A percentile compares a stretch with the other conserved stretches of the same genome.
Evolutionary conservation across 208 protist species (phyloP).

Genomic region (Leishmania tropica): DNA sequence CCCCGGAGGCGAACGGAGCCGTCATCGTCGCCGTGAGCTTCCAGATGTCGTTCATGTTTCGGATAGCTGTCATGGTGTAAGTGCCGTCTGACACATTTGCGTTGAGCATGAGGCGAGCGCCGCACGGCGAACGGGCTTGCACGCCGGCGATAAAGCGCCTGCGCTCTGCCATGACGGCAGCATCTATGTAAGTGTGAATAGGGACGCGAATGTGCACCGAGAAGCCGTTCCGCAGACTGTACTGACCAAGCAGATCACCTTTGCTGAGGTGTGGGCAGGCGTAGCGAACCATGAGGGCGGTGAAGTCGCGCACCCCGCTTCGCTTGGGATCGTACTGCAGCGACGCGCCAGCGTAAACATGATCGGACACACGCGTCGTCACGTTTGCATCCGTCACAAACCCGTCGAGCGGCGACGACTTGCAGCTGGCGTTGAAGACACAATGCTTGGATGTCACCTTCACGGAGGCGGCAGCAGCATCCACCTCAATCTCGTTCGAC

Average conservation of each 20-base stretch:
- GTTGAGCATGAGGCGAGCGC: constrained; percentile 59
- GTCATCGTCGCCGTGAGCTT: constrained; percentile 61
- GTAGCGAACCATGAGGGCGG: constrained; percentile 32
- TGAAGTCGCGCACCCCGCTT: constrained; percentile 65
- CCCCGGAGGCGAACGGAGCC: constrained; percentile 10
- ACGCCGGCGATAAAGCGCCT: constrained; percentile 61
- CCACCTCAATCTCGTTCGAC: constrained; percentile 20
- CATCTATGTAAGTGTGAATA: constrained; percentile 42
- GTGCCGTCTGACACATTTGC: constrained; percentile 53
- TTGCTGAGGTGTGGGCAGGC: constrained; percentile 44
- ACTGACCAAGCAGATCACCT: constrained; percentile 65
- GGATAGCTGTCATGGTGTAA: constrained; percentile 41
- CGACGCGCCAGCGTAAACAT: constrained; percentile 37
- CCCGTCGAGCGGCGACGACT: constrained; percentile 35
- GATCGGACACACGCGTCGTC: constrained; percentile 40
- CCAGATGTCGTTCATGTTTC: constrained; percentile 65
- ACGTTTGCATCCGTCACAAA: constrained; percentile 36
- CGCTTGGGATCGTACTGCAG: constrained; percentile 65
- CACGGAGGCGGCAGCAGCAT: constrained; percentile 15
- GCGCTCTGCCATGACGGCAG: constrained; percentile 53
- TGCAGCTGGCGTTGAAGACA: constrained; percentile 37
- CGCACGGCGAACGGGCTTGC: constrained; percentile 56
- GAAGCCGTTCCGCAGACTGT: constrained; percentile 48
- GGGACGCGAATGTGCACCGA: constrained; percentile 58
- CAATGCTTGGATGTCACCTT: constrained; percentile 41